phyloP scores from a whole-genome alignment of 1,284 basidiomycete genomes.

The Porogramme epimiltina region DNA sequence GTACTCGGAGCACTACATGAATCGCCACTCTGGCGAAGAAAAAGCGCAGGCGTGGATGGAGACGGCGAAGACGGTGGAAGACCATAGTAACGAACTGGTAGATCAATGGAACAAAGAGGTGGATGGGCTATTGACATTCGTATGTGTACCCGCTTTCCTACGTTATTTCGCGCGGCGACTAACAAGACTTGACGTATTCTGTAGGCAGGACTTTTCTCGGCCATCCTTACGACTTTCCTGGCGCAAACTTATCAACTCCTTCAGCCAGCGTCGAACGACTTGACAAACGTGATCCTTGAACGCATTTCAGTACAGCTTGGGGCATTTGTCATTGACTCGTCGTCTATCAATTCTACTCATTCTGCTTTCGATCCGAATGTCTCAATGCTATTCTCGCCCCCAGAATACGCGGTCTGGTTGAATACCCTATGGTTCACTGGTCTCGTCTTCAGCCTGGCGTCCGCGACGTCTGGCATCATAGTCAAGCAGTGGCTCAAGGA shows the following conservation, averaged over 20 bases:
- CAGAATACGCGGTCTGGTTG: constrained; percentile 41
- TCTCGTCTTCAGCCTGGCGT: too few relatives aligned
- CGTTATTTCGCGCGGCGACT: neutral
- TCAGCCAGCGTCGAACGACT: constrained; percentile 3
- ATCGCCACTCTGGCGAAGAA: neutral
- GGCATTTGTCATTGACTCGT: constrained; percentile 1
- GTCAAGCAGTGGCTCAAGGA: too few relatives aligned
- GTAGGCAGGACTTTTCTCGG: constrained; percentile 1
- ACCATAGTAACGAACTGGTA: neutral
- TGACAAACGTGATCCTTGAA: constrained; percentile 1
- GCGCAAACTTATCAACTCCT: constrained; percentile 12
- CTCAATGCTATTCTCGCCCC: neutral
- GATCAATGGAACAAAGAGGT: neutral
- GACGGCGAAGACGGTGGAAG: neutral
- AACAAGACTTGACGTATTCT: neutral
- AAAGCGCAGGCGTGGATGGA: neutral
- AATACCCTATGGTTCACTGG: constrained; percentile 71
- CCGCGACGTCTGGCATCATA: constrained; percentile 12
- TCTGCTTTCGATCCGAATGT: neutral
- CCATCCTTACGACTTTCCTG: constrained; percentile 6
- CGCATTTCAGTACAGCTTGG: constrained; percentile 5
- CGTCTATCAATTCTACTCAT: constrained; percentile 9
- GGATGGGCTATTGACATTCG: neutral
- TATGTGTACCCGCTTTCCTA: neutral
- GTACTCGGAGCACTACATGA: too few relatives aligned